Evolutionary conservation across 139 green algal genomes (phyloP).

Genomic region (Axilococcus clingmanii): DNA sequence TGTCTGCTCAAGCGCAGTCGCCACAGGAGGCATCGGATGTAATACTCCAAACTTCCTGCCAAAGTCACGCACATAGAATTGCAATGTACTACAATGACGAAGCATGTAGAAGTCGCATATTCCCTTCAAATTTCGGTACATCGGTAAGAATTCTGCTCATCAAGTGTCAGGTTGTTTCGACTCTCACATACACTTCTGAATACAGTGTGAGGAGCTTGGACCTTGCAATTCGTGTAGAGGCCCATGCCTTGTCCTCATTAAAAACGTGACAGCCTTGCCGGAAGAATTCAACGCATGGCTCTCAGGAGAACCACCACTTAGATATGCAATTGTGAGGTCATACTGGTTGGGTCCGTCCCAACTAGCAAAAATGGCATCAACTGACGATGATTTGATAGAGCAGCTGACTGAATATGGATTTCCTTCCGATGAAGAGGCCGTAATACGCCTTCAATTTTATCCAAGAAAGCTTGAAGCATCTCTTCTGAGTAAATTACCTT

Average conservation of each 20-base stretch:
- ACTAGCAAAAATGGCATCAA: neutral
- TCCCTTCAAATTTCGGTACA: slow-evolving; percentile 1
- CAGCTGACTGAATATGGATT: neutral
- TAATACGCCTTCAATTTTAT: slow-evolving; percentile 1
- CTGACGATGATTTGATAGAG: neutral
- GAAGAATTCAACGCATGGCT: slow-evolving; percentile 8
- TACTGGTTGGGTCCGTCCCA: neutral
- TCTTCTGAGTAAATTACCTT: neutral
- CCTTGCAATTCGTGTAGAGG: too few relatives aligned
- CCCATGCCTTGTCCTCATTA: slow-evolving; percentile 1
- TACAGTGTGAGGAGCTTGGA: too few relatives aligned
- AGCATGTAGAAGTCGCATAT: neutral
- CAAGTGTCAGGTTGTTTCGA: neutral
- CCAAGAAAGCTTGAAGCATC: slow-evolving; percentile 5
- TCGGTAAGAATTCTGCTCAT: neutral
- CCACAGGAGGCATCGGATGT: too few relatives aligned
- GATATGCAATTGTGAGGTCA: neutral
- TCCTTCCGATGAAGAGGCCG: neutral
- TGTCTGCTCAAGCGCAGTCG: too few relatives aligned
- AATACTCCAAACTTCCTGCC: neutral
- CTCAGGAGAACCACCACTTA: neutral
- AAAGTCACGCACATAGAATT: neutral
- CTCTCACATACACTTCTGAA: too few relatives aligned
- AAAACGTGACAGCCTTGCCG: neutral
- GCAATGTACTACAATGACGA: slow-evolving; percentile 5